Evolutionary conservation across 805 yeast genomes (phyloP).

Genomic region (Torulaspora indica): DNA sequence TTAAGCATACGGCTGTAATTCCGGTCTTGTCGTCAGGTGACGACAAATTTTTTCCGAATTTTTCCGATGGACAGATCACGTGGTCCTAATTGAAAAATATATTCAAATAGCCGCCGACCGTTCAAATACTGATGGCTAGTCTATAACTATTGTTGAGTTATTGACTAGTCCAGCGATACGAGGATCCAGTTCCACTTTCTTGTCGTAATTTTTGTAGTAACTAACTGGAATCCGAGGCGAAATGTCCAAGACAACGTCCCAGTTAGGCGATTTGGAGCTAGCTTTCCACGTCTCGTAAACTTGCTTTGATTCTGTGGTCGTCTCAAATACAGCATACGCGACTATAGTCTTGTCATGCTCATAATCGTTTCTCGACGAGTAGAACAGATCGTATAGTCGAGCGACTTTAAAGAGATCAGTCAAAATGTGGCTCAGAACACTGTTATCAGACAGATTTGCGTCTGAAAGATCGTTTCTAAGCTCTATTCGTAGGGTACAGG

Average conservation of each 20-base stretch:
- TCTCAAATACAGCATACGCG: conserved; percentile 16
- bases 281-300: conserved; percentile 12
- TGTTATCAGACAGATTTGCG: conserved; percentile 6
- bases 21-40: conserved; percentile 4
- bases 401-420: conserved; percentile 3
- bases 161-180: conserved; percentile 2
- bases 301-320: conserved; percentile 13
- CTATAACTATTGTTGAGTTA: conserved; percentile 5
- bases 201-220: conserved; percentile 8
- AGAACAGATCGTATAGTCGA: conserved; percentile 16
- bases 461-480: conserved; percentile 5
- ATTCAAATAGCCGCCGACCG: conserved; percentile 1
- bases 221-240: conserved; percentile 13
- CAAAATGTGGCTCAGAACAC: conserved; percentile 1
- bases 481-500: conserved; percentile 21
- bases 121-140: not conserved
- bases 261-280: not conserved
- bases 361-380: conserved; percentile 22
- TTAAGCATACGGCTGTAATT: conserved; percentile 1
- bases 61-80: conserved; percentile 1
- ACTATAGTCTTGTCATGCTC: conserved; percentile 13
- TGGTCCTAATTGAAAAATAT: not conserved
- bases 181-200: conserved; percentile 4
- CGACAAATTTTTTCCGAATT: conserved; percentile 5
- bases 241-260: conserved; percentile 9